phyloP scores from a whole-genome alignment of 345 rosid species.

The Heritiera littoralis region DNA sequence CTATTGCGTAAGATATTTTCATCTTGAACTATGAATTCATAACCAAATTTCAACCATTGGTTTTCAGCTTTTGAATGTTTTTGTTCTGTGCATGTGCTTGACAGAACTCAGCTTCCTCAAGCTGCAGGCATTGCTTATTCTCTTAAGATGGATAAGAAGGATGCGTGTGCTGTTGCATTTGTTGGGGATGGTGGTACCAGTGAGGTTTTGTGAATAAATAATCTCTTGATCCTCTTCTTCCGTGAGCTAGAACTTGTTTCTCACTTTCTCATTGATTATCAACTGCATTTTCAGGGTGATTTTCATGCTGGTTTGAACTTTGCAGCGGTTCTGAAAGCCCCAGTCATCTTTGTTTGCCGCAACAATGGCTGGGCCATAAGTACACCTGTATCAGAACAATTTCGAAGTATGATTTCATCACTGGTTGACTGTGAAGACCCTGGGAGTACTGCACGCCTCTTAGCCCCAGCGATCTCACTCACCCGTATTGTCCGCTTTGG shows the following conservation, averaged over 20 bases:
- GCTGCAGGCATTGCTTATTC: constrained; percentile 78
- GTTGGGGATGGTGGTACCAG: constrained; percentile 80
- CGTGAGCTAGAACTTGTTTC: not conserved
- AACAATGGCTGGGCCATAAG: constrained; percentile 96
- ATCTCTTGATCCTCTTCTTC: not conserved
- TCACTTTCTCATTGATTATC: not conserved
- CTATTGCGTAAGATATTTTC: constrained; percentile 55
- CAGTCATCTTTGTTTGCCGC: constrained; percentile 70
- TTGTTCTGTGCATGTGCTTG: not conserved
- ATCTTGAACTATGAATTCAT: not conserved
- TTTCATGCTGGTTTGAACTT: constrained; percentile 87
- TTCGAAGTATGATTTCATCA: constrained; percentile 50
- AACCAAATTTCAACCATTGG: not conserved
- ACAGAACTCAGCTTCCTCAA: constrained; percentile 84
- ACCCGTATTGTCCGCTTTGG: no score
- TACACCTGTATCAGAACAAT: constrained; percentile 69
- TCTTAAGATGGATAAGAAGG: constrained; percentile 70
- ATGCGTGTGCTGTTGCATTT: constrained; percentile 64
- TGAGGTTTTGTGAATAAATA: constrained; percentile 46
- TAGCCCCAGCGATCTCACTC: no score
- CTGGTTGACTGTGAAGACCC: no score
- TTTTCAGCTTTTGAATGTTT: not conserved
- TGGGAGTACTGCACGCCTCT: no score
- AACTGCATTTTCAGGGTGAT: constrained; percentile 57
- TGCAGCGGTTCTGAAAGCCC: constrained; percentile 83